Conservation (phyloP, 371 early-diverging fungal species). For the Apophysomyces elegans region DNA sequence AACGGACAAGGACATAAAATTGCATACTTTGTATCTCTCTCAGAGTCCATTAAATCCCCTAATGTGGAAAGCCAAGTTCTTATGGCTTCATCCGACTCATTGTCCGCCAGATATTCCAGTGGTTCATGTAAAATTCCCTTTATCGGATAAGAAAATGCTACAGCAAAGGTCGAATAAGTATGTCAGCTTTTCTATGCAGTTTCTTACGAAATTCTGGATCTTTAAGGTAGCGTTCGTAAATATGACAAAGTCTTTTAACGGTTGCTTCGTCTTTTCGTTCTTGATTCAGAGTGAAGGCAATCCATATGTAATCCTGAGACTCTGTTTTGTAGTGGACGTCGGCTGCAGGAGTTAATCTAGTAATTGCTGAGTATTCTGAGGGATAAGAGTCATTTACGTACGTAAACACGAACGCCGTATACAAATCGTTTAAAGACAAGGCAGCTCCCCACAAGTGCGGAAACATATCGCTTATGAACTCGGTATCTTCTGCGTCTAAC, state of each 20-base stretch:
- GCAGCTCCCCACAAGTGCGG: conserved; percentile 7
- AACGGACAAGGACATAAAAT: not conserved
- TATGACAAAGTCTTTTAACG: not conserved
- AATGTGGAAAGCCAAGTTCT: not conserved
- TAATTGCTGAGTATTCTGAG: not conserved
- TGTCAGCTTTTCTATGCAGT: not conserved
- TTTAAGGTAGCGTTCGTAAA: not conserved
- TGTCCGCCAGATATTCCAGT: not conserved
- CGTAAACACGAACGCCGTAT: conserved; percentile 9
- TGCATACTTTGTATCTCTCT: not conserved
- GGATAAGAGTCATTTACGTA: not conserved
- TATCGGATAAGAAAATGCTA: not conserved
- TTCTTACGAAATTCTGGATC: not conserved
- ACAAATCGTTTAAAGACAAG: not conserved
- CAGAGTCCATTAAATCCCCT: not conserved
- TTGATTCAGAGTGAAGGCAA: conserved; percentile 11
- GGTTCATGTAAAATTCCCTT: not conserved
- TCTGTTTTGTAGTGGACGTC: conserved; percentile 1
- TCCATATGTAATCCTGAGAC: conserved; percentile 5
- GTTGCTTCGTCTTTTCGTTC: not conserved
- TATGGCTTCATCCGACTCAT: not conserved
- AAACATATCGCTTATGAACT: not conserved
- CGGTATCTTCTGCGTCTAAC: conserved; percentile 13
- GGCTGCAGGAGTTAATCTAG: conserved; percentile 4
- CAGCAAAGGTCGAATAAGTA: not conserved